Evolutionary conservation across 352 stramenopile genomes (phyloP).

Genomic region (Phytophthora constricta): DNA sequence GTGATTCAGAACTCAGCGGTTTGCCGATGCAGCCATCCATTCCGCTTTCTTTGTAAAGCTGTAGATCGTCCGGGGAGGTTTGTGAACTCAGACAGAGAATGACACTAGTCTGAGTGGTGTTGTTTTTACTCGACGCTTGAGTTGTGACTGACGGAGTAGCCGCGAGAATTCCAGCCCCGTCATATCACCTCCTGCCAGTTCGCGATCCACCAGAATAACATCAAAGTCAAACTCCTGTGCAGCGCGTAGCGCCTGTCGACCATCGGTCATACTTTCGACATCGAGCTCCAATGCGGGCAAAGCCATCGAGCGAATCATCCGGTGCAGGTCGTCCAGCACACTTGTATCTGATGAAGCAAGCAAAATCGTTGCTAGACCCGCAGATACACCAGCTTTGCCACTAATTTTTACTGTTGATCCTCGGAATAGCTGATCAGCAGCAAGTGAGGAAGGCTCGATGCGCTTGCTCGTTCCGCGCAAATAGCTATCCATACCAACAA

Average conservation of each 20-base stretch:
- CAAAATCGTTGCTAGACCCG: constrained; percentile 19
- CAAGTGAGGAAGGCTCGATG: constrained; percentile 42
- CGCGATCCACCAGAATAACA: constrained; percentile 84
- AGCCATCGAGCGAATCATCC: constrained; percentile 29
- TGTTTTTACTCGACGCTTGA: constrained; percentile 52
- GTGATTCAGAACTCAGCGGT: constrained; percentile 65
- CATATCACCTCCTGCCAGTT: constrained; percentile 48
- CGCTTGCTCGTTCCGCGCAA: constrained; percentile 63
- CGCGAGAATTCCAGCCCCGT: constrained; percentile 82
- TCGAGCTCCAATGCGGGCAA: constrained; percentile 32
- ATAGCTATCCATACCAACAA: constrained; percentile 66
- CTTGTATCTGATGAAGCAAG: constrained; percentile 47
- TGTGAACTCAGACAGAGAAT: constrained; percentile 81
- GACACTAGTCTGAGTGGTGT: constrained; percentile 1
- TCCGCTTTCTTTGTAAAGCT: constrained; percentile 88
- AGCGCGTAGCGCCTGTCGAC: constrained; percentile 54
- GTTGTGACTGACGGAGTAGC: constrained; percentile 80
- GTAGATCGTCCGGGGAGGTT: constrained; percentile 72
- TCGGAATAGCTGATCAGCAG: constrained; percentile 55
- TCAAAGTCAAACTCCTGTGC: constrained; percentile 75
- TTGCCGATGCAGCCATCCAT: constrained; percentile 93
- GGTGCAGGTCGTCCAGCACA: constrained; percentile 47
- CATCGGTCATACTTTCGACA: constrained; percentile 68
- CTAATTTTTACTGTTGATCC: constrained; percentile 16
- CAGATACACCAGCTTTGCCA: neutral